Base-by-base conservation (phyloP, 2,329 filamentous ascomycete species). In the Diaporthe longicolla region DNA sequence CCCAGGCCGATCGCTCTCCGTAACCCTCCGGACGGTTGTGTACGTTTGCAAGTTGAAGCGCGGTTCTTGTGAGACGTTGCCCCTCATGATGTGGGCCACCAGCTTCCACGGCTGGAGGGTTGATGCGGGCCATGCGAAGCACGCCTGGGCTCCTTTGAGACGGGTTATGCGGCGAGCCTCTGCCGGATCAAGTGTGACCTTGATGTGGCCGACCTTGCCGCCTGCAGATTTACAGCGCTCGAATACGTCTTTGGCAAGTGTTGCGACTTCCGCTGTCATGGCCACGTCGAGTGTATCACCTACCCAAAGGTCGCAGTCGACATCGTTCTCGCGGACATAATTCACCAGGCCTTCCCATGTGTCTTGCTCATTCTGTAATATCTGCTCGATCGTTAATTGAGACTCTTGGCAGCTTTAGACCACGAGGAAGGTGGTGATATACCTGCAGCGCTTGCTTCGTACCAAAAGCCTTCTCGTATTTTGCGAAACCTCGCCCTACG, bases 81-180 rank as follows among this genome's bases (percentile, higher is more conserved):
- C 8, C 1, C 73, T 58, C 76, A 77, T 77, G 50, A 76, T 48
- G 21, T 76, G 71, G 15, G 73, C 76, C 3, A 48, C 52, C 8
- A 76, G 75, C 26, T 77, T 77, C 73, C 76, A 76, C 1, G 76
- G 76, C 19, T 77, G 73, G 17, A 77, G 37, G 13, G 76, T 76
- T 29, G 76, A 74, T 5, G 76, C 76, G 2, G 75, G 73, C 75
- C 76, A 77, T 3, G 75, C 75, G 52, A 75, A 76, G 45, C 76
- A 76, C 0, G 76, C 76, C 21, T 65, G 73, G 4, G 76, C 75
- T 13, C 50, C 75, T 24, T 63, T 70, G 55, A 77, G 61, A 3
- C 75, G 73, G 6, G 75, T 72, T 2, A 76, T 63, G 4, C 19
- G 35, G 29, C 45, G 35, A 13, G 63, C 63, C 21, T 66, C 45